A percentile compares a stretch with the other conserved stretches of the same genome.
Conservation (phyloP, 2,329 filamentous ascomycete genomes). For the Pseudopithomyces chartarum region DNA sequence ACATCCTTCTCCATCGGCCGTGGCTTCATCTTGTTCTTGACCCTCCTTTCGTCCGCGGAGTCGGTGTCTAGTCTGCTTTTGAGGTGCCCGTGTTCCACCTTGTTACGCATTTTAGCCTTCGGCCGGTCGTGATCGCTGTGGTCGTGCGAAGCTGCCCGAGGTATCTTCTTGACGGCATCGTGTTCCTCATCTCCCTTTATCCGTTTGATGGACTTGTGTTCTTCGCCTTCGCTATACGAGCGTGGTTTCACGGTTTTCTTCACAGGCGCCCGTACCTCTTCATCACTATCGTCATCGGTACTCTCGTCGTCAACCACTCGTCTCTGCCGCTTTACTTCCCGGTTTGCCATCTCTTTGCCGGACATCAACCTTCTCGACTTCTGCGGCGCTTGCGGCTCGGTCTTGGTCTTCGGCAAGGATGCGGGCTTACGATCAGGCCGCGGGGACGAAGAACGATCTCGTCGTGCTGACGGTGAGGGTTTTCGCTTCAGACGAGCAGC, state of each 20-base stretch:
- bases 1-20: slow-evolving; percentile 34
- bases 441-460: slow-evolving; percentile 43
- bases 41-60: slow-evolving; percentile 41
- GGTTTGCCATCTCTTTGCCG: slow-evolving; percentile 43
- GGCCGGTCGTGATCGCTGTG: slow-evolving; percentile 34
- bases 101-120: slow-evolving; percentile 35
- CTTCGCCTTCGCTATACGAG: slow-evolving; percentile 42
- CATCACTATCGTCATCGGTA: slow-evolving; percentile 43
- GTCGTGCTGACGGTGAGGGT: slow-evolving; percentile 26
- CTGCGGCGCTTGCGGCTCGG: slow-evolving; percentile 28
- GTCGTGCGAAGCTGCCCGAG: slow-evolving; percentile 32
- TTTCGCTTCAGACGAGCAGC: slow-evolving; percentile 38
- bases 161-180: slow-evolving; percentile 28
- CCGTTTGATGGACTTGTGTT: slow-evolving; percentile 39
- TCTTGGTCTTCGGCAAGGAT: slow-evolving; percentile 26
- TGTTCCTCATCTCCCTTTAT: slow-evolving; percentile 39
- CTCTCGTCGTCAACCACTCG: slow-evolving; percentile 40
- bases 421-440: slow-evolving; percentile 34
- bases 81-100: slow-evolving; percentile 27
- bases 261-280: slow-evolving; percentile 42
- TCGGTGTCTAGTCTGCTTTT: slow-evolving; percentile 42
- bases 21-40: slow-evolving; percentile 40
- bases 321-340: slow-evolving; percentile 38
- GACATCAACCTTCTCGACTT: slow-evolving; percentile 43
- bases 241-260: slow-evolving; percentile 38